These are phyloP conservation scores for Clarkia xantiana DNA, from an alignment of 345 rosid genomes.

Conservation along the genomic window DNA sequence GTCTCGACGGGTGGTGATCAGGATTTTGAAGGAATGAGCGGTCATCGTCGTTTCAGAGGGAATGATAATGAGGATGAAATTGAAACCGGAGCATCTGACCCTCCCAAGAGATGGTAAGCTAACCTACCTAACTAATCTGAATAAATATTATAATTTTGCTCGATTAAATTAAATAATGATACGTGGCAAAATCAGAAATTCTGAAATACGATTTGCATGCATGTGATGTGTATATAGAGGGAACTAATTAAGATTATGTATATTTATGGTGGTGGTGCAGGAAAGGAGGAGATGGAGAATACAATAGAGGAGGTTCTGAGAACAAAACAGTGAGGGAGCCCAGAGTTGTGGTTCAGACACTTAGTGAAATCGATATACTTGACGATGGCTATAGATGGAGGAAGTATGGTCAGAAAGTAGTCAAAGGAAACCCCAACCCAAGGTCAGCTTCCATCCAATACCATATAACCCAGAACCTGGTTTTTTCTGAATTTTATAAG, in stretches of 20 bases:
- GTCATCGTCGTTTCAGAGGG: too few relatives aligned
- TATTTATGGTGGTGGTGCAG: constrained; percentile 33
- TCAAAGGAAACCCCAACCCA: constrained; percentile 94
- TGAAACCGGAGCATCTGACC: constrained; percentile 58
- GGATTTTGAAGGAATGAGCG: constrained; percentile 54
- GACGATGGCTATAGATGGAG: constrained; percentile 98
- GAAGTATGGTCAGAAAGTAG: constrained; percentile 95
- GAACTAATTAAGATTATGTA: too few relatives aligned
- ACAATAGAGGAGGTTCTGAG: constrained; percentile 36
- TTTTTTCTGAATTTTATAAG: not conserved
- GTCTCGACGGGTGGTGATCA: constrained; percentile 50
- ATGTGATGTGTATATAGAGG: not conserved
- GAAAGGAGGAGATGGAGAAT: constrained; percentile 59
- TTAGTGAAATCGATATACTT: constrained; percentile 89
- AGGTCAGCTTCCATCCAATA: constrained; percentile 29
- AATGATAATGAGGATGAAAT: constrained; percentile 50
- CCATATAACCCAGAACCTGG: too few relatives aligned
- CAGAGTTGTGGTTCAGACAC: constrained; percentile 83
- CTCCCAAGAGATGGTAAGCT: constrained; percentile 63
- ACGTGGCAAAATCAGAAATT: not conserved
- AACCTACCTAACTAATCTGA: not conserved
- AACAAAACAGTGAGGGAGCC: constrained; percentile 83
- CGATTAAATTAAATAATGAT: too few relatives aligned
- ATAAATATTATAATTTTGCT: too few relatives aligned
- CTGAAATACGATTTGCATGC: not conserved